Evolutionary conservation across 2,329 filamentous ascomycete genomes (phyloP).

Genomic region (Taxawa tesnikishii): DNA sequence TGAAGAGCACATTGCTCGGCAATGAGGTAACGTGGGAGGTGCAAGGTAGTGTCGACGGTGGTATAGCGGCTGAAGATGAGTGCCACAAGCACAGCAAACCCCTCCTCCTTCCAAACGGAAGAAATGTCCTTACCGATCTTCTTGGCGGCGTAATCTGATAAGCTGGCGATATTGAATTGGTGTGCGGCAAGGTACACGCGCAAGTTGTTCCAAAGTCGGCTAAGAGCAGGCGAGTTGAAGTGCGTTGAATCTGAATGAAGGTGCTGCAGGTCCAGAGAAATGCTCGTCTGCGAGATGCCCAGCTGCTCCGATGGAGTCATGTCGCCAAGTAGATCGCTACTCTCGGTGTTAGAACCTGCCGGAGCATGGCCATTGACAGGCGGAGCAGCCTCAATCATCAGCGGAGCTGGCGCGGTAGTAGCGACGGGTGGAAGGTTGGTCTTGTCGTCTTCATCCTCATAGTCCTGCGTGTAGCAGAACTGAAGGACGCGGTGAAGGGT

Average conservation of each 20-base stretch:
- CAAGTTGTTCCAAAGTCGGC: constrained; percentile 2
- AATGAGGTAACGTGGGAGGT: not conserved
- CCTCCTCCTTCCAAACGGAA: not conserved
- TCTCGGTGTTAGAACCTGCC: no score
- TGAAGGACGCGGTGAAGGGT: constrained; percentile 5
- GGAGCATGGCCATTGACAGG: no score
- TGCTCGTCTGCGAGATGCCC: not conserved
- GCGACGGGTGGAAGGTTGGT: not conserved
- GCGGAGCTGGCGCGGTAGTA: not conserved
- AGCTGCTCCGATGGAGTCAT: not conserved
- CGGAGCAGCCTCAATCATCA: no score
- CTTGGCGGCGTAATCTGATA: not conserved
- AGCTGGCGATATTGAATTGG: not conserved
- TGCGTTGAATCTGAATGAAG: no score
- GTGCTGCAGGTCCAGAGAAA: not conserved
- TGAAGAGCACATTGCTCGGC: constrained; percentile 3
- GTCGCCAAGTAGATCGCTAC: not conserved
- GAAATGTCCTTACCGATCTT: not conserved
- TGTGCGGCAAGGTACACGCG: constrained; percentile 3
- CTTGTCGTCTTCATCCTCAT: constrained; percentile 1
- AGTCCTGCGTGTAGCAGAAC: constrained; percentile 4
- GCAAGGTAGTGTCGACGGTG: not conserved
- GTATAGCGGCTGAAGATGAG: constrained; percentile 3
- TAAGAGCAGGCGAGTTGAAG: not conserved
- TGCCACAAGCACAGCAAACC: constrained; percentile 4